phyloP scores from a whole-genome alignment of 2,329 filamentous ascomycete species.

The Pseudodiploospora longispora region DNA sequence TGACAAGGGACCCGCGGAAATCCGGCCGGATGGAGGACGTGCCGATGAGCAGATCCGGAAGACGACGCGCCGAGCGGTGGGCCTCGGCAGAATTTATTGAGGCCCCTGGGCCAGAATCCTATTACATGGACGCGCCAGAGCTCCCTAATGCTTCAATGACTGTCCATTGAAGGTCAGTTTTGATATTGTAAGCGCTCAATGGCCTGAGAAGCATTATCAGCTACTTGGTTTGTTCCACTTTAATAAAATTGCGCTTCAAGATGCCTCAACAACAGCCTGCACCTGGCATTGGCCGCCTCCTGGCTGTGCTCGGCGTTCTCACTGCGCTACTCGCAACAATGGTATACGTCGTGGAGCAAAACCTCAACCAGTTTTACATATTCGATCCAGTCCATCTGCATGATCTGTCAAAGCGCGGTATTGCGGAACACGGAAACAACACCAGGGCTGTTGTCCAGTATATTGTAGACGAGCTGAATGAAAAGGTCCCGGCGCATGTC shows the following conservation, averaged over 20 bases:
- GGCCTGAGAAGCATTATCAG: no score
- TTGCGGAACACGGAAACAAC: constrained; percentile 65
- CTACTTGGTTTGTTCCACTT: neutral
- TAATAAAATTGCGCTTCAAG: neutral
- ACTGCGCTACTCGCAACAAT: constrained; percentile 47
- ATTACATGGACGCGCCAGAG: constrained; percentile 1
- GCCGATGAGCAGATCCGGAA: constrained; percentile 16
- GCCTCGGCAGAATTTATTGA: constrained; percentile 15
- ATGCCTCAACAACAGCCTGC: constrained; percentile 11
- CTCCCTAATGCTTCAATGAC: neutral
- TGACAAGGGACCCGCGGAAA: no score
- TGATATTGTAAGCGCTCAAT: no score
- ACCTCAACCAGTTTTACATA: constrained; percentile 62
- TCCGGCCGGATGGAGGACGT: no score
- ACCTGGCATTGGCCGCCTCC: constrained; percentile 26
- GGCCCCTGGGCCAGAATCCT: neutral
- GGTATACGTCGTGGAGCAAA: constrained; percentile 49
- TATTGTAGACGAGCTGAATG: constrained; percentile 60
- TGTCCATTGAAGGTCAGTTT: no score
- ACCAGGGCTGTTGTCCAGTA: constrained; percentile 59
- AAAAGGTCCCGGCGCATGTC: constrained; percentile 44
- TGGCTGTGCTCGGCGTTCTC: constrained; percentile 44
- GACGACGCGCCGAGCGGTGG: constrained; percentile 20
- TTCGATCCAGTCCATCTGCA: constrained; percentile 63
- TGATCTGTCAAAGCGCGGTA: constrained; percentile 56